phyloP scores from a whole-genome alignment of 169 alveolate species.

The Perkinsus marinus region DNA sequence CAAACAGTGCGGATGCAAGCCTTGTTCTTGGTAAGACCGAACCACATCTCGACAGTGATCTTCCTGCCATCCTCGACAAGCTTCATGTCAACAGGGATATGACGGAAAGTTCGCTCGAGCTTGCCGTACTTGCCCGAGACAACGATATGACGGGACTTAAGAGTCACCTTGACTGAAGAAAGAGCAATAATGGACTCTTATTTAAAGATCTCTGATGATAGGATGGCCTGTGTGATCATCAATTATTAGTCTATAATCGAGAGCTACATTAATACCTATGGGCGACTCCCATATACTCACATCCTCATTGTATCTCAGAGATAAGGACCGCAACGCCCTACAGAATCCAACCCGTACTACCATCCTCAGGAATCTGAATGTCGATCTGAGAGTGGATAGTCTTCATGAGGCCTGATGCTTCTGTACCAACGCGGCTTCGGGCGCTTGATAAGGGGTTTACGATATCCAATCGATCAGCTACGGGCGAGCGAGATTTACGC shows the following conservation, averaged over 20 bases:
- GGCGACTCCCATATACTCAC: no score
- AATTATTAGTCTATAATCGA: no score
- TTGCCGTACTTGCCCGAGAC: conserved; percentile 95
- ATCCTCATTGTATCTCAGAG: no score
- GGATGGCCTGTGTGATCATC: no score
- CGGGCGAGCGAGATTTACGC: neutral
- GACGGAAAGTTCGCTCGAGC: conserved; percentile 81
- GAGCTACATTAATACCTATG: no score
- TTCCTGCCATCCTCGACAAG: conserved; percentile 68
- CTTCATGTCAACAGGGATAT: conserved; percentile 85
- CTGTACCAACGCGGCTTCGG: neutral
- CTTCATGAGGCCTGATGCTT: neutral
- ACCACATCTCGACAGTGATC: conserved; percentile 81
- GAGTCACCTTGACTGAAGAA: conserved; percentile 72
- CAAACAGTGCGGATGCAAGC: conserved; percentile 87
- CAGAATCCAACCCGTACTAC: neutral
- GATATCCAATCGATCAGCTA: neutral
- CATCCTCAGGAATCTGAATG: neutral
- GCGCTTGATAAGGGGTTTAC: neutral
- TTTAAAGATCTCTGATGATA: no score
- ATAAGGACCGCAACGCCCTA: no score
- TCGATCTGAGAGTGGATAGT: neutral
- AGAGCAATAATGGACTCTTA: conserved; percentile 5
- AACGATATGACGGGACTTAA: conserved; percentile 81
- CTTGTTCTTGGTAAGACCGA: conserved; percentile 78